These are phyloP conservation scores for Phytophthora sojae DNA, from an alignment of 352 stramenopile species.

Conservation along the genomic window DNA sequence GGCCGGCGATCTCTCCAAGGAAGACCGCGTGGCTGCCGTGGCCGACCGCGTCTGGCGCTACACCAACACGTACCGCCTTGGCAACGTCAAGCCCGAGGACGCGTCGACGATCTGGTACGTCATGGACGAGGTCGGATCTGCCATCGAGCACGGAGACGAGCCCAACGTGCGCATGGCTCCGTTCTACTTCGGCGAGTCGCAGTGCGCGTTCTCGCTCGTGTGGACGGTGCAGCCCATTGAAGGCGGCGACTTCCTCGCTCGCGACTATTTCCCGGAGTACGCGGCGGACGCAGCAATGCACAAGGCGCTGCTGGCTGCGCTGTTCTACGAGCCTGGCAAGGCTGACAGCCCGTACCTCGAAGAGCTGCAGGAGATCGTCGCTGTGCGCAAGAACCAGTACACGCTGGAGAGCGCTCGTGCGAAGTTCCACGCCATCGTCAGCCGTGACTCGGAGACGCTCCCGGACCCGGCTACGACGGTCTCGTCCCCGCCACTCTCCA, in stretches of 20 bases:
- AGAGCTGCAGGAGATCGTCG: slow-evolving; percentile 38
- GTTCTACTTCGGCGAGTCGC: slow-evolving; percentile 51
- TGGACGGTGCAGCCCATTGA: slow-evolving; percentile 53
- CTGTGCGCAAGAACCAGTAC: slow-evolving; percentile 39
- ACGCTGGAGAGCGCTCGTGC: slow-evolving; percentile 41
- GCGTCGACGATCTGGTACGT: slow-evolving; percentile 62
- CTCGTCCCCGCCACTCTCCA: slow-evolving; percentile 32
- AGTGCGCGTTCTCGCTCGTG: slow-evolving; percentile 61
- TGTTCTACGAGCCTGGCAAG: slow-evolving; percentile 52
- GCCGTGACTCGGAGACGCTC: slow-evolving; percentile 45
- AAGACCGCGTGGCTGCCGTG: slow-evolving; percentile 39
- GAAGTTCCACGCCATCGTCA: slow-evolving; percentile 52
- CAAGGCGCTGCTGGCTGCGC: slow-evolving; percentile 42
- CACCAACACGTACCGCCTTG: slow-evolving; percentile 60
- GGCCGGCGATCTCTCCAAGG: slow-evolving; percentile 17
- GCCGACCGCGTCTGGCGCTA: slow-evolving; percentile 53
- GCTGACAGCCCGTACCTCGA: slow-evolving; percentile 37
- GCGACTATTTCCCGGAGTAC: slow-evolving; percentile 53
- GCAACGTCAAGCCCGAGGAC: slow-evolving; percentile 51
- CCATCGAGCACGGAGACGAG: slow-evolving; percentile 53
- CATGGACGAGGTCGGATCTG: slow-evolving; percentile 67
- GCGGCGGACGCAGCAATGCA: slow-evolving; percentile 36
- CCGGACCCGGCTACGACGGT: slow-evolving; percentile 38
- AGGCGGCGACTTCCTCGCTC: slow-evolving; percentile 54
- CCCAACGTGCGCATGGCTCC: slow-evolving; percentile 61